phyloP scores from a whole-genome alignment of 139 green algal genomes.

The Raphidocelis subcapitata region DNA sequence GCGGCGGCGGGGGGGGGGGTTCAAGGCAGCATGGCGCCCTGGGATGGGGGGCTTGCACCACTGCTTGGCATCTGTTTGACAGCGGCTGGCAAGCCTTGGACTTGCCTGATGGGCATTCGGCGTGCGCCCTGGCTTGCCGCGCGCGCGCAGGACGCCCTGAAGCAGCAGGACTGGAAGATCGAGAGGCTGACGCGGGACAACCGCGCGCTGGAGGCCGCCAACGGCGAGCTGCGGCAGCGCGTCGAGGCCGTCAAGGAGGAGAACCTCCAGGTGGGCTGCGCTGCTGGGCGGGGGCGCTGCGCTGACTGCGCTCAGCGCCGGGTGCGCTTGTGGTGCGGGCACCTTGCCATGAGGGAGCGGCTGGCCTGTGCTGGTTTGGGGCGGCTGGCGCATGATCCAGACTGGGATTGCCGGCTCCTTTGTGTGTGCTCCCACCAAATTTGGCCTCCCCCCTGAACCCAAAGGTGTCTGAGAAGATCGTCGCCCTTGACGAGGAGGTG shows the following conservation, averaged over 20 bases:
- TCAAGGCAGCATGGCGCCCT: too few relatives aligned
- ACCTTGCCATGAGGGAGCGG: background rate
- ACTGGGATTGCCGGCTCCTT: too few relatives aligned
- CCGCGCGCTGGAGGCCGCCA: slow-evolving; percentile 47
- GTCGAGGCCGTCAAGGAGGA: slow-evolving; percentile 51
- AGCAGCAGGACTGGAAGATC: slow-evolving; percentile 65
- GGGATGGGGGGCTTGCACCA: too few relatives aligned
- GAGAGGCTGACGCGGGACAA: slow-evolving; percentile 57
- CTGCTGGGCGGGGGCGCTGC: background rate
- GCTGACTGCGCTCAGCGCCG: background rate
- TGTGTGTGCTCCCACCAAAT: too few relatives aligned
- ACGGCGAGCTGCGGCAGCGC: slow-evolving; percentile 47
- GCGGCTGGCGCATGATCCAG: too few relatives aligned
- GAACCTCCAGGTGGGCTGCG: slow-evolving; percentile 52
- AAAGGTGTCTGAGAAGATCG: slow-evolving; percentile 66
- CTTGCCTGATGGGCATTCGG: too few relatives aligned
- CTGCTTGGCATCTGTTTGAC: too few relatives aligned
- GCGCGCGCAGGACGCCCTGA: slow-evolving; percentile 37
- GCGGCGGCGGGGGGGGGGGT: too few relatives aligned
- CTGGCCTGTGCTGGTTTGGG: too few relatives aligned
- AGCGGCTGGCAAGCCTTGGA: too few relatives aligned
- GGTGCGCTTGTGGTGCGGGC: background rate
- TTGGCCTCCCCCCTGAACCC: background rate
- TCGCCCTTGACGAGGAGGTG: slow-evolving; percentile 46
- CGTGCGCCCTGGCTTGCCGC: too few relatives aligned